A percentile compares a stretch with the other conserved stretches of the same genome.
phyloP scores from a whole-genome alignment of 768 basidiomycete species.

The Cubamyces lactineus region DNA sequence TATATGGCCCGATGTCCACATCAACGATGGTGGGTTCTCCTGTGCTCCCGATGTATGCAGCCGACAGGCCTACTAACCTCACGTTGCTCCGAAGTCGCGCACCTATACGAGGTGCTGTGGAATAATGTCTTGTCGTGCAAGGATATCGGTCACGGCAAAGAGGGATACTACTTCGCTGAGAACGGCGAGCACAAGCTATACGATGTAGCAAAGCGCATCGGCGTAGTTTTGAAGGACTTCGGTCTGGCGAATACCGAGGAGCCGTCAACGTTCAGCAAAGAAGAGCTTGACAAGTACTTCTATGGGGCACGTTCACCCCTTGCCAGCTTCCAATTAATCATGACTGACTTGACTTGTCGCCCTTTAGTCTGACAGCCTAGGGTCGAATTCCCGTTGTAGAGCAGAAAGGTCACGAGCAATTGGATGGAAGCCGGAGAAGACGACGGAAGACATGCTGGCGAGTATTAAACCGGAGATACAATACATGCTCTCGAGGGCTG shows the following conservation, averaged over 20 bases:
- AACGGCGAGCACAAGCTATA: constrained; percentile 32
- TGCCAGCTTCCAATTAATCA: no score
- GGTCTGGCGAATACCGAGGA: constrained; percentile 34
- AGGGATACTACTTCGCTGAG: constrained; percentile 36
- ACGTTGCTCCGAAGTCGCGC: neutral
- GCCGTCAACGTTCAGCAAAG: constrained; percentile 45
- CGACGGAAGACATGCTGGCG: constrained; percentile 45
- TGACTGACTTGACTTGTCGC: neutral
- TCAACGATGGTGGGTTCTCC: constrained; percentile 49
- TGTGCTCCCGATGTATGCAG: neutral
- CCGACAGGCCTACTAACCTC: constrained; percentile 35
- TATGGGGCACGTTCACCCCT: constrained; percentile 8
- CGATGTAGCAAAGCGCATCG: constrained; percentile 38
- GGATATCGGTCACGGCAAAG: constrained; percentile 34
- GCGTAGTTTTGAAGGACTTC: constrained; percentile 34
- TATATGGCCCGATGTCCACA: constrained; percentile 59
- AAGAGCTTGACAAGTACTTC: constrained; percentile 46
- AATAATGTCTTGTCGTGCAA: constrained; percentile 33
- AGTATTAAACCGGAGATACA: constrained; percentile 47
- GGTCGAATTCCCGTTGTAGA: constrained; percentile 22
- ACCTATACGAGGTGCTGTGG: constrained; percentile 44
- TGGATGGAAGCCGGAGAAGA: constrained; percentile 51
- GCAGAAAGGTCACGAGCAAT: constrained; percentile 35
- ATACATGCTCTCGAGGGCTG: constrained; percentile 10
- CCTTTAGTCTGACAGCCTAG: constrained; percentile 13